Evolutionary conservation across 768 basidiomycete species (phyloP).

Genomic region (Gloeophyllum trabeum): DNA sequence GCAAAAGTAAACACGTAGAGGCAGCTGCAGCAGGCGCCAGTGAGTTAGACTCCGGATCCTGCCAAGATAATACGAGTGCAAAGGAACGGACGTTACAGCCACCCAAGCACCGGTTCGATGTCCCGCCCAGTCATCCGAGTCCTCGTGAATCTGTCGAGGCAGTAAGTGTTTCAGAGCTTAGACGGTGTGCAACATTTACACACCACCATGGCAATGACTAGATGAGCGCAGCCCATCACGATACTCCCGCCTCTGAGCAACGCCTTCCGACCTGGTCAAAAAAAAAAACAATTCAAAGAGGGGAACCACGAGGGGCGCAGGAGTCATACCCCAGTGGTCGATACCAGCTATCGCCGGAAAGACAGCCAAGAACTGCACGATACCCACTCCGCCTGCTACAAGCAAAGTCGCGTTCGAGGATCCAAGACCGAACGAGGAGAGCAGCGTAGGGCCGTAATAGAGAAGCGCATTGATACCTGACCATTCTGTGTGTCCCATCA

Average conservation of each 20-base stretch:
- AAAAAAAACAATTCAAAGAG: slow-evolving; percentile 3
- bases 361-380: slow-evolving; percentile 69
- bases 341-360: slow-evolving; percentile 64
- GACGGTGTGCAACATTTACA: slow-evolving; percentile 8
- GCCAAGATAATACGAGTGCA: background rate
- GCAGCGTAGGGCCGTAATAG: slow-evolving; percentile 72
- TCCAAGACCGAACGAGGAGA: slow-evolving; percentile 49
- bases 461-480: slow-evolving; percentile 78
- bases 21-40: slow-evolving; percentile 18
- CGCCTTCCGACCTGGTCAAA: slow-evolving; percentile 53
- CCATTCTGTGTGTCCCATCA: slow-evolving; percentile 45
- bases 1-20: slow-evolving; percentile 70
- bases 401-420: slow-evolving; percentile 50
- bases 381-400: slow-evolving; percentile 70
- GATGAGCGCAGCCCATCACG: slow-evolving; percentile 54
- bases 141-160: slow-evolving; percentile 31
- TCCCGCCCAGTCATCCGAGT: slow-evolving; percentile 43
- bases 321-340: slow-evolving; percentile 43
- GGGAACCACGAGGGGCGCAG: background rate
- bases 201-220: slow-evolving; percentile 55
- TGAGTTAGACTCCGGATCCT: too few relatives aligned
- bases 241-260: slow-evolving; percentile 53
- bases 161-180: too few relatives aligned
- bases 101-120: slow-evolving; percentile 53
- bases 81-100: slow-evolving; percentile 47